Evolutionary conservation across 805 yeast species (phyloP).

Genomic region (Clavispora carvajalis): DNA sequence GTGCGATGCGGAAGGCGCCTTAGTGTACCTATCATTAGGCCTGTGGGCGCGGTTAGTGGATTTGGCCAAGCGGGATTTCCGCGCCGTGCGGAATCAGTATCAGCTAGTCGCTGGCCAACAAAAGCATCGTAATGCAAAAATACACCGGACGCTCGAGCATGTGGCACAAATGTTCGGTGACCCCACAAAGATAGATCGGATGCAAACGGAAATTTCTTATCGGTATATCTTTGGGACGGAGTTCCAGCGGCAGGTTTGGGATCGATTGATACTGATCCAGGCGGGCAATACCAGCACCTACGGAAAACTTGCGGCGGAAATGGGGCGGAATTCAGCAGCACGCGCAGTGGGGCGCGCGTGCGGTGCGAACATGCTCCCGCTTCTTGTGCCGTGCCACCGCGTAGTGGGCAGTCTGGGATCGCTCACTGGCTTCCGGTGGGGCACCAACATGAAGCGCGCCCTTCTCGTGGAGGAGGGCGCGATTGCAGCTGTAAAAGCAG

Average conservation of each 20-base stretch:
- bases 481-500: too few relatives aligned
- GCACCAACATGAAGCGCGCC: conserved; percentile 24
- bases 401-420: conserved; percentile 26
- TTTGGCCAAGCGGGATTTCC: conserved; percentile 9
- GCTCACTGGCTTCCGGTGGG: conserved; percentile 38
- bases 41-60: conserved; percentile 12
- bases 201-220: conserved; percentile 13
- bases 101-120: conserved; percentile 7
- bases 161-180: conserved; percentile 4
- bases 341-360: conserved; percentile 40
- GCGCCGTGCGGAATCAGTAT: not conserved
- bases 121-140: not conserved
- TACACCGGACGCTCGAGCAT: not conserved
- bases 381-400: conserved; percentile 42
- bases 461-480: conserved; percentile 5
- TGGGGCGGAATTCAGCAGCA: conserved; percentile 25
- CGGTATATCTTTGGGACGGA: conserved; percentile 34
- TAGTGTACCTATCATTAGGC: conserved; percentile 12
- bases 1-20: conserved; percentile 7
- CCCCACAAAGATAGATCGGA: conserved; percentile 3
- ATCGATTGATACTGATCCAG: conserved; percentile 20
- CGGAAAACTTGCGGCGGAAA: conserved; percentile 22
- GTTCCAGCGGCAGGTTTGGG: conserved; percentile 37
- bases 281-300: conserved; percentile 29
- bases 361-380: conserved; percentile 34